These are phyloP conservation scores for Diplodia sapinea DNA, from an alignment of 2,329 filamentous ascomycete species.

Conservation along the genomic window DNA sequence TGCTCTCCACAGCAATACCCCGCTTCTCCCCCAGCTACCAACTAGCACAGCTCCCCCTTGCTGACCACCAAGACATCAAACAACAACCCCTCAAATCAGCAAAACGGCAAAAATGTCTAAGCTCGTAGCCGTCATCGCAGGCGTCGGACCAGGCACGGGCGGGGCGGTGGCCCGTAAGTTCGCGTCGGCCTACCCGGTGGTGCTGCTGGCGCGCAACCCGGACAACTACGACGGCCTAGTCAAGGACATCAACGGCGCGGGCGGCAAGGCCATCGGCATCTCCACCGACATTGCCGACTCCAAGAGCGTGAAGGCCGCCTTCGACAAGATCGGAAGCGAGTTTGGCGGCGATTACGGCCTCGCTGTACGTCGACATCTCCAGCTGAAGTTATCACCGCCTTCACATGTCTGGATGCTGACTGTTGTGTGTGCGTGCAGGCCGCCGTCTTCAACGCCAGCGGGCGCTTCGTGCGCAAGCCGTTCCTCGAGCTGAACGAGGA, in stretches of 20 bases:
- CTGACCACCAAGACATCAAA: neutral
- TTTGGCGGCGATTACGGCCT: conserved; percentile 57
- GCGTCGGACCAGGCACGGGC: conserved; percentile 74
- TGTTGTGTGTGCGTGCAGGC: conserved; percentile 46
- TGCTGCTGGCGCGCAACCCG: conserved; percentile 72
- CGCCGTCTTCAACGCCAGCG: conserved; percentile 73
- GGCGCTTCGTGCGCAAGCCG: conserved; percentile 63
- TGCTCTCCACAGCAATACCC: neutral
- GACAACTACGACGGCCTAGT: conserved; percentile 71
- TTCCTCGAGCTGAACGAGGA: conserved; percentile 66
- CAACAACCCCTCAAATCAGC: neutral
- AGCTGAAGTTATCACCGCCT: neutral
- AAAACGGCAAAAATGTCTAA: conserved; percentile 5
- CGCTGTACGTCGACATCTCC: conserved; percentile 38
- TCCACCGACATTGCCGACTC: conserved; percentile 67
- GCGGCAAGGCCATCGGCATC: conserved; percentile 74
- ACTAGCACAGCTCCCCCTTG: neutral
- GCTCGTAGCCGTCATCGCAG: conserved; percentile 72
- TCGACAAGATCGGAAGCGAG: conserved; percentile 66
- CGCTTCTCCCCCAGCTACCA: neutral
- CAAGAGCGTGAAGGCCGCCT: conserved; percentile 62
- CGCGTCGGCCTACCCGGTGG: conserved; percentile 70
- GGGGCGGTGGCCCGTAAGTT: conserved; percentile 66
- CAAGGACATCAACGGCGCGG: conserved; percentile 68
- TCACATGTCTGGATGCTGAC: conserved; percentile 39